Evolutionary conservation across 768 basidiomycete genomes (phyloP).

Genomic region (Boletus vinaceobasis): DNA sequence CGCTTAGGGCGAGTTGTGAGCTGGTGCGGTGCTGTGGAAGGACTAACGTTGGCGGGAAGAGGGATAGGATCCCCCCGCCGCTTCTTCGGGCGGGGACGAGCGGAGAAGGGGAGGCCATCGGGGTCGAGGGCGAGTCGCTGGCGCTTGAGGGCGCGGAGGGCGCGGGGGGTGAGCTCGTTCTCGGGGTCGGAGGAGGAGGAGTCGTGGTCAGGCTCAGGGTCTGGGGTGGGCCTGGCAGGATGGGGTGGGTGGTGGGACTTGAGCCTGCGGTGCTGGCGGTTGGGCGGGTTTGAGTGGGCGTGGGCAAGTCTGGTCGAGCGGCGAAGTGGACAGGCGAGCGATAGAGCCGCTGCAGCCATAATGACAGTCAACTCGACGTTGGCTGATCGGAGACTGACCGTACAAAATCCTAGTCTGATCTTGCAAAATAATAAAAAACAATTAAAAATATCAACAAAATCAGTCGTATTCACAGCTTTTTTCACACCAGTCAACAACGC

Average conservation of each 20-base stretch:
- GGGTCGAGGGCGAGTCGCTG: slow-evolving; percentile 31
- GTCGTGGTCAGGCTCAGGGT: slow-evolving; percentile 21
- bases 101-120: slow-evolving; percentile 22
- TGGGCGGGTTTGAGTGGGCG: slow-evolving; percentile 9
- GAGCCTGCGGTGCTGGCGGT: not conserved
- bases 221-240: not conserved
- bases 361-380: slow-evolving; percentile 16
- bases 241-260: not conserved
- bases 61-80: slow-evolving; percentile 19
- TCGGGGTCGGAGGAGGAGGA: slow-evolving; percentile 21
- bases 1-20: slow-evolving; percentile 14
- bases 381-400: slow-evolving; percentile 12
- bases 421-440: not conserved
- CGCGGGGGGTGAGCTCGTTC: slow-evolving; percentile 33
- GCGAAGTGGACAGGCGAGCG: slow-evolving; percentile 29
- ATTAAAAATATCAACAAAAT: not conserved
- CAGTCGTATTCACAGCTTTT: not conserved
- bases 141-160: slow-evolving; percentile 34
- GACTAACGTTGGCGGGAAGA: not conserved
- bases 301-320: slow-evolving; percentile 28
- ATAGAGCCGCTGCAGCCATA: slow-evolving; percentile 31
- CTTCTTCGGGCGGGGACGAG: slow-evolving; percentile 14
- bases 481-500: slow-evolving; percentile 15
- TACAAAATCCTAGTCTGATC: not conserved
- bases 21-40: not conserved